Evolutionary conservation across 108 stramenopile species (phyloP).

Genomic region (Cyclotella distinguenda): DNA sequence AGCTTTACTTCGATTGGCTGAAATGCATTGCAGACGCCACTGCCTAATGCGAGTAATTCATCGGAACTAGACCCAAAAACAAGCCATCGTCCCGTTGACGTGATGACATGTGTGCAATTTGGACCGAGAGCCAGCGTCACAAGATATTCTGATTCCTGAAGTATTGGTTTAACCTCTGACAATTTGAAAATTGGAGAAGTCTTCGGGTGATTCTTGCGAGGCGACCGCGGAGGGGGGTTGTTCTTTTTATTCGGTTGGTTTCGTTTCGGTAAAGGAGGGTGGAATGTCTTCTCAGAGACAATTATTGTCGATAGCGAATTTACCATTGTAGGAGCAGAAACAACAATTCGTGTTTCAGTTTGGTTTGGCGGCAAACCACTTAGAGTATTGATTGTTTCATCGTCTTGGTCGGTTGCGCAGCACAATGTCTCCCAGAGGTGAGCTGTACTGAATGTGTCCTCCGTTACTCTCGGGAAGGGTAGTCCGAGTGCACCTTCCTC

Average conservation of each 20-base stretch:
- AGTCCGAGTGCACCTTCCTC: conserved; percentile 58
- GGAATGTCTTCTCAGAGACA: neutral
- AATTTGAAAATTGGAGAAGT: neutral
- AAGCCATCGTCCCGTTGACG: conserved; percentile 59
- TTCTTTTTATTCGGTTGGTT: neutral
- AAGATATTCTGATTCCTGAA: conserved; percentile 39
- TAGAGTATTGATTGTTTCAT: conserved; percentile 1
- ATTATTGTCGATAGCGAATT: conserved; percentile 11
- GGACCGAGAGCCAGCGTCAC: conserved; percentile 67
- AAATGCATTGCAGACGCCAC: conserved; percentile 18
- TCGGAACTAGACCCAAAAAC: conserved; percentile 71
- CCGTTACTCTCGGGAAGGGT: conserved; percentile 2
- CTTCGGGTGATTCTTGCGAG: conserved; percentile 7
- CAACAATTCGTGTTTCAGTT: neutral
- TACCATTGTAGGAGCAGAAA: conserved; percentile 16
- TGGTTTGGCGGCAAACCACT: conserved; percentile 2
- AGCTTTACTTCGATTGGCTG: conserved; percentile 56
- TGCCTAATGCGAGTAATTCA: conserved; percentile 68
- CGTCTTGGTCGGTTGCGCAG: conserved; percentile 6
- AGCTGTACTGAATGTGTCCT: neutral
- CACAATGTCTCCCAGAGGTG: conserved; percentile 17
- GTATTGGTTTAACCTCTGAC: conserved; percentile 8
- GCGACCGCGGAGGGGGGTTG: conserved; percentile 20
- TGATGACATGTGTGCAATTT: conserved; percentile 66
- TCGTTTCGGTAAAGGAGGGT: conserved; percentile 14